A percentile compares a stretch with the other conserved stretches of the same genome.
phyloP scores from a whole-genome alignment of 2,329 filamentous ascomycete species.

The Bipolaris bicolor region DNA sequence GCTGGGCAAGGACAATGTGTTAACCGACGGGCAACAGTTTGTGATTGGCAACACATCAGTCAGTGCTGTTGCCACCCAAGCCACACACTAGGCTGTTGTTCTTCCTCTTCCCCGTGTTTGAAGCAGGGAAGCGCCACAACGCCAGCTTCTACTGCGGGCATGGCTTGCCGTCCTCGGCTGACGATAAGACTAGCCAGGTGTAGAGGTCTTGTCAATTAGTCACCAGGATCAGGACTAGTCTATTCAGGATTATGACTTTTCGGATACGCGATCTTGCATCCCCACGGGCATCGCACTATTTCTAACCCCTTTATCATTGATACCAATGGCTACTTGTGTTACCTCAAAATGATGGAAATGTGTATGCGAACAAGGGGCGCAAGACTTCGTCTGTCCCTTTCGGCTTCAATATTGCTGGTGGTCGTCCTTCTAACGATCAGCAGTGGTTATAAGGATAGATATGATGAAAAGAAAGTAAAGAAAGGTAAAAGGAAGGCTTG shows the following conservation, averaged over 20 bases:
- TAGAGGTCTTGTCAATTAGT: not conserved
- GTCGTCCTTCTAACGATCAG: too few species aligned
- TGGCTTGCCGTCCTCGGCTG: not conserved
- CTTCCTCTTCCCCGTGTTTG: not conserved
- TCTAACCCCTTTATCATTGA: not conserved
- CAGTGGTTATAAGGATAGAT: too few species aligned
- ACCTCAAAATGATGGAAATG: too few species aligned
- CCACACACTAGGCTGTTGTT: not conserved
- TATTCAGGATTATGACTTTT: not conserved
- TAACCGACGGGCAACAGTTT: too few species aligned
- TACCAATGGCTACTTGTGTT: too few species aligned
- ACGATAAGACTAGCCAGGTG: not conserved
- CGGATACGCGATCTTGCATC: not conserved
- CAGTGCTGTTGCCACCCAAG: not conserved
- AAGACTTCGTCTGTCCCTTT: too few species aligned
- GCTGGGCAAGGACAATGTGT: too few species aligned
- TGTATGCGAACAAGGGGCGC: too few species aligned
- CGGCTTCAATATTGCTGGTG: too few species aligned
- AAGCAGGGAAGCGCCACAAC: not conserved
- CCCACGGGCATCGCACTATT: not conserved
- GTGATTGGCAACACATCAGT: too few species aligned
- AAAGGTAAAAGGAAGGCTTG: too few species aligned
- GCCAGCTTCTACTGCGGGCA: not conserved
- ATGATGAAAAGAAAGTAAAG: too few species aligned
- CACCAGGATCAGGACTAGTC: not conserved